Conservation (phyloP, 1,284 basidiomycete species). For the Fomitopsis palustris region DNA sequence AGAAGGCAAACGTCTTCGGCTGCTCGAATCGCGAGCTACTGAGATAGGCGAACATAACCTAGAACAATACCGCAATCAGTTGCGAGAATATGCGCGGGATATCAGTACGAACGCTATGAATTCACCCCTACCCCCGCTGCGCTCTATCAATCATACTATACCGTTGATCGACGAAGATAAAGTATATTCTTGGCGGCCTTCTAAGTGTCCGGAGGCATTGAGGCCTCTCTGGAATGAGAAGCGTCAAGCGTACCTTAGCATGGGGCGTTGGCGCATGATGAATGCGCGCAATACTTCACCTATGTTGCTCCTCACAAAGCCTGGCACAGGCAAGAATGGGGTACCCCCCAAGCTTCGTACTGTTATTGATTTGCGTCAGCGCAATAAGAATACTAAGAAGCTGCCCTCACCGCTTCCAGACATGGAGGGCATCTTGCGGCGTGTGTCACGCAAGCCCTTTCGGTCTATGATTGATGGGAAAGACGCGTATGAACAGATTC, state of each 20-base stretch:
- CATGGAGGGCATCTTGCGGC: too few relatives aligned
- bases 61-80: constrained; percentile 10
- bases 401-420: constrained; percentile 18
- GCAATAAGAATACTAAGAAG: constrained; percentile 33
- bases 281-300: constrained; percentile 30
- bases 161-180: constrained; percentile 33
- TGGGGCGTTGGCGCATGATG: constrained; percentile 26
- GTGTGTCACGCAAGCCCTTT: too few relatives aligned
- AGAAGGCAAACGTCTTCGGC: constrained; percentile 13
- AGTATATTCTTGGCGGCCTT: constrained; percentile 28
- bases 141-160: constrained; percentile 36
- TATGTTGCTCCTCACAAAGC: constrained; percentile 30
- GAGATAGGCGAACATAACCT: constrained; percentile 12
- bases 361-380: constrained; percentile 27
- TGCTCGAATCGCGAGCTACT: constrained; percentile 11
- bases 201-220: constrained; percentile 29
- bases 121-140: constrained; percentile 28
- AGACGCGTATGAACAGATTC: too few relatives aligned
- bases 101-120: constrained; percentile 26
- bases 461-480: too few relatives aligned
- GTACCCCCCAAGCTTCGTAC: constrained; percentile 22
- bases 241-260: constrained; percentile 22
- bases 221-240: constrained; percentile 27
- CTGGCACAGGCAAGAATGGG: constrained; percentile 5
- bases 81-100: constrained; percentile 18